Conservation (phyloP, 164 flowering plant genomes). For the Vitis amurensis region DNA sequence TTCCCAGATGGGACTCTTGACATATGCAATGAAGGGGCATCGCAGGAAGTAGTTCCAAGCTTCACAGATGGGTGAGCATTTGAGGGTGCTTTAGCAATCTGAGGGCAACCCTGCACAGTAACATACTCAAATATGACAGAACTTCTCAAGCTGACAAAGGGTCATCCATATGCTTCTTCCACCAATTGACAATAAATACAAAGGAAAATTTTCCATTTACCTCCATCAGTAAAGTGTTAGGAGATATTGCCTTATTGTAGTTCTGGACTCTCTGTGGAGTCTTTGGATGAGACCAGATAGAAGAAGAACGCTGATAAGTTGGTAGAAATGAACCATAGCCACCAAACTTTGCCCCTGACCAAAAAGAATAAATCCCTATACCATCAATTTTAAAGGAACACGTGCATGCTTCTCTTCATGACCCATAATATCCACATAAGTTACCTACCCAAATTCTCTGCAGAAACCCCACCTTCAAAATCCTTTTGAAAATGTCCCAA, state of each 20-base stretch:
- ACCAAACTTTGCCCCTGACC: conserved; percentile 77
- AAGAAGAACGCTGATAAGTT: conserved; percentile 52
- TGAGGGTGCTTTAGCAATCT: conserved; percentile 28
- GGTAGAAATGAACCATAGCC: conserved; percentile 91
- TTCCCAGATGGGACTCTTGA: conserved; percentile 21
- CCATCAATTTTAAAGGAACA: conserved; percentile 12
- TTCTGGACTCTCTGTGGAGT: conserved; percentile 32
- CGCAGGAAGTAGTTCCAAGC: conserved; percentile 29
- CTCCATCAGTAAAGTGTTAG: conserved; percentile 40
- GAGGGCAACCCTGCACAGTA: conserved; percentile 41
- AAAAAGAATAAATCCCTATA: conserved; percentile 10
- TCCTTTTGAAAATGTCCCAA: conserved; percentile 83
- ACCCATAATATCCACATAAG: not conserved
- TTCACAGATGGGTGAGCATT: conserved; percentile 23
- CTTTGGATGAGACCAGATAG: conserved; percentile 43
- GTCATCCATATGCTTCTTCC: conserved; percentile 1
- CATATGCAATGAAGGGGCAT: conserved; percentile 15
- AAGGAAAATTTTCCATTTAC: conserved; percentile 27
- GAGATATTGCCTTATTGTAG: conserved; percentile 33
- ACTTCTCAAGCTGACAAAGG: conserved; percentile 5
- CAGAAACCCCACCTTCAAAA: conserved; percentile 75
- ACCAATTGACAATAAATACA: not conserved
- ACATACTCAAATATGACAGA: conserved; percentile 23
- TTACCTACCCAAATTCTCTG: conserved; percentile 73
- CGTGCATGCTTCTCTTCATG: not conserved